Evolutionary conservation across 1,284 basidiomycete species (phyloP).

Genomic region (Pyrrhoderma noxium): DNA sequence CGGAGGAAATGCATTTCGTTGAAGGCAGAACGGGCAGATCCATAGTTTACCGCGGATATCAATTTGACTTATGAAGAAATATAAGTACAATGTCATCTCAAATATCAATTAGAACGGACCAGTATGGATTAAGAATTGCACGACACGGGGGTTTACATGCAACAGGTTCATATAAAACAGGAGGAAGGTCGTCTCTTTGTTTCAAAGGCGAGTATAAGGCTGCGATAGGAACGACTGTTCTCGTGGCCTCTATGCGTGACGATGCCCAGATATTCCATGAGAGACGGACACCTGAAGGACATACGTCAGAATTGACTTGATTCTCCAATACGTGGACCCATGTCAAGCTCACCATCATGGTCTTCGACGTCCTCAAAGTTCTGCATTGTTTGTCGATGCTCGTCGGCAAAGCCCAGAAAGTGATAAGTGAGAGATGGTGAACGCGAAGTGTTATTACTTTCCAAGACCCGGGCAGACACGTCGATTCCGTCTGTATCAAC

Average conservation of each 20-base stretch:
- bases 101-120: conserved; percentile 42
- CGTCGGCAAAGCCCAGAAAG: too few species aligned
- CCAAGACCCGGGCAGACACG: too few species aligned
- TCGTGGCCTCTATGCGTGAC: conserved; percentile 93
- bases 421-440: too few species aligned
- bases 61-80: conserved; percentile 67
- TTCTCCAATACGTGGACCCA: not conserved
- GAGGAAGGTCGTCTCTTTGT: conserved; percentile 89
- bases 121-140: conserved; percentile 96
- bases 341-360: conserved; percentile 28
- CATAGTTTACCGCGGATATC: conserved; percentile 98
- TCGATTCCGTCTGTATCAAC: too few species aligned
- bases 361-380: conserved; percentile 36
- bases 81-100: conserved; percentile 4
- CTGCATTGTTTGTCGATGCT: conserved; percentile 6
- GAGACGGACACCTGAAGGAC: conserved; percentile 67
- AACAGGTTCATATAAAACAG: conserved; percentile 96
- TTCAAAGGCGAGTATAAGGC: conserved; percentile 98
- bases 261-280: conserved; percentile 99
- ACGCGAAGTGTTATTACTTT: too few species aligned
- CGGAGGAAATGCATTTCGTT: conserved; percentile 94
- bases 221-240: conserved; percentile 96
- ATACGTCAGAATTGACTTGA: not conserved
- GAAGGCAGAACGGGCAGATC: conserved; percentile 98
- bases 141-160: conserved; percentile 98